A percentile compares a stretch with the other conserved stretches of the same genome.
These are phyloP conservation scores for Panicum miliaceum DNA, from an alignment of 176 grass and related monocot genomes.

Conservation along the genomic window DNA sequence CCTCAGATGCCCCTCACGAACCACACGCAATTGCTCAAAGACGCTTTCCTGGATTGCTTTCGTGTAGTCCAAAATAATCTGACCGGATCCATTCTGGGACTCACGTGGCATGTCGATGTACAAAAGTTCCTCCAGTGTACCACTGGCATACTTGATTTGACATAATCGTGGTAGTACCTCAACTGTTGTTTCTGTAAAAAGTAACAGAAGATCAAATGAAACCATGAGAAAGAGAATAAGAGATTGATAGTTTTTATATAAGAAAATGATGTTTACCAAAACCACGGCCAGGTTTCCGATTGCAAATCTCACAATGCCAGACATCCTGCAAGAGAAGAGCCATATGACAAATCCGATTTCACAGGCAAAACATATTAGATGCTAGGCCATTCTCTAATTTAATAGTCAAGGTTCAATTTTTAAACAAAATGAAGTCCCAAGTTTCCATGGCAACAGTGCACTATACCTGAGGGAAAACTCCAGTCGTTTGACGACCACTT, in stretches of 20 bases:
- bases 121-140: slow-evolving; percentile 89
- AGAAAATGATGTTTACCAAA: slow-evolving; percentile 75
- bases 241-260: neutral
- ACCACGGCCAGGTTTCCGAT: slow-evolving; percentile 91
- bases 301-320: slow-evolving; percentile 99
- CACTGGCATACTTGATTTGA: slow-evolving; percentile 99
- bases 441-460: neutral
- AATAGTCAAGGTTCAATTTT: neutral
- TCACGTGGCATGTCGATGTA: slow-evolving; percentile 97
- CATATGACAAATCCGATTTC: slow-evolving; percentile 5
- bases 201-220: slow-evolving; percentile 21
- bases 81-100: slow-evolving; percentile 82
- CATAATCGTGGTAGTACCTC: slow-evolving; percentile 93
- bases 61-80: slow-evolving; percentile 94
- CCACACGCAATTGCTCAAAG: slow-evolving; percentile 95
- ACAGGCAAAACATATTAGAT: slow-evolving; percentile 25
- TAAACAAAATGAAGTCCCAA: no score
- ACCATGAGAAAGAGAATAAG: neutral
- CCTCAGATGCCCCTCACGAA: slow-evolving; percentile 93
- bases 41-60: slow-evolving; percentile 99
- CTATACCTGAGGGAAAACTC: slow-evolving; percentile 96
- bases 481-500: slow-evolving; percentile 95
- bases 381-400: neutral
- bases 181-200: slow-evolving; percentile 84
- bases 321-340: slow-evolving; percentile 67